A percentile compares a stretch with the other conserved stretches of the same genome.
phyloP scores from a whole-genome alignment of 2,329 filamentous ascomycete species.

The Chaetomium globosum region DNA sequence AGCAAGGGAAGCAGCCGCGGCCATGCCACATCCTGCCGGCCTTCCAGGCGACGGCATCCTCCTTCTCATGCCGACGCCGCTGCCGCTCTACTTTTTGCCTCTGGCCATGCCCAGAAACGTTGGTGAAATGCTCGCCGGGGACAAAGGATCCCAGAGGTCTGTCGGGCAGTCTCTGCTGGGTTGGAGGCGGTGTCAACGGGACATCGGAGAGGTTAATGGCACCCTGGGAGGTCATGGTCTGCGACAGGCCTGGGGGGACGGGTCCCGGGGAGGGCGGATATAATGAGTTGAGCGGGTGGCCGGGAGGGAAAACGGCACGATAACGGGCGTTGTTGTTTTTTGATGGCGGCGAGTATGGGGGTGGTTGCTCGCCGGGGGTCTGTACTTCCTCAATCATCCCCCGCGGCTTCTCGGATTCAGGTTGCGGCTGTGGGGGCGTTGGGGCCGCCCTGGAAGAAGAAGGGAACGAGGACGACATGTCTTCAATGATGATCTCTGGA shows the following conservation, averaged over 20 bases:
- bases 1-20: slow-evolving; percentile 62
- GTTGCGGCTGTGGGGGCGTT: slow-evolving; percentile 28
- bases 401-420: slow-evolving; percentile 45
- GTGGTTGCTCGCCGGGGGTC: slow-evolving; percentile 49
- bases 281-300: slow-evolving; percentile 50
- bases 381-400: slow-evolving; percentile 46
- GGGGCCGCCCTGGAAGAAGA: slow-evolving; percentile 11
- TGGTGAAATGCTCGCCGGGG: slow-evolving; percentile 49
- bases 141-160: slow-evolving; percentile 51
- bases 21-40: slow-evolving; percentile 67
- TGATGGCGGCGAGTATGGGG: slow-evolving; percentile 58
- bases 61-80: slow-evolving; percentile 64
- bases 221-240: slow-evolving; percentile 64
- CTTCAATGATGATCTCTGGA: slow-evolving; percentile 32
- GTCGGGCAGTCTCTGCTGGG: slow-evolving; percentile 45
- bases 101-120: slow-evolving; percentile 44
- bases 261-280: slow-evolving; percentile 63
- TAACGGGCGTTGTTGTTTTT: slow-evolving; percentile 52
- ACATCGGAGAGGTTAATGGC: slow-evolving; percentile 64
- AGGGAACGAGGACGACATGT: slow-evolving; percentile 27
- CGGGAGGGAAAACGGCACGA: slow-evolving; percentile 61
- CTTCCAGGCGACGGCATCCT: slow-evolving; percentile 62
- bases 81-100: slow-evolving; percentile 54
- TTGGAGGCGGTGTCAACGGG: slow-evolving; percentile 48
- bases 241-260: slow-evolving; percentile 63